A percentile compares a stretch with the other conserved stretches of the same genome.
These are phyloP conservation scores for Scedosporium boydii DNA, from an alignment of 2,329 filamentous ascomycete genomes.

Conservation along the genomic window DNA sequence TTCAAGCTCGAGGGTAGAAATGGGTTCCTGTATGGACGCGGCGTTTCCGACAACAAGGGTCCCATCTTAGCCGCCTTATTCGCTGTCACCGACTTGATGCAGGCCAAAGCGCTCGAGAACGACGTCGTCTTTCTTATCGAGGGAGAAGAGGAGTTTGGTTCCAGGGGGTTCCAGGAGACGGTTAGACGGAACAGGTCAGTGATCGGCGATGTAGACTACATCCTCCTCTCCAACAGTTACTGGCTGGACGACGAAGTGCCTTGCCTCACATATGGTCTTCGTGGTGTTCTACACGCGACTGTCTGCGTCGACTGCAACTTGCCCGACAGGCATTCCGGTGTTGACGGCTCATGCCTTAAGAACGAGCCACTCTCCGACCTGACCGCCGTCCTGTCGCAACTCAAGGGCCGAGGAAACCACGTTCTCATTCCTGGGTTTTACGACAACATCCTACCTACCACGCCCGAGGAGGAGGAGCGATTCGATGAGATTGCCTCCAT, in stretches of 20 bases:
- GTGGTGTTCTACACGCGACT: constrained; percentile 89
- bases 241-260: constrained; percentile 96
- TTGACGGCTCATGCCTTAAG: constrained; percentile 86
- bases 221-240: constrained; percentile 93
- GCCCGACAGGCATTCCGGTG: constrained; percentile 88
- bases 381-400: constrained; percentile 68
- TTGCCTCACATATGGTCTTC: constrained; percentile 86
- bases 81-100: constrained; percentile 79
- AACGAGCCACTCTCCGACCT: constrained; percentile 91
- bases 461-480: constrained; percentile 63
- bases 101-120: constrained; percentile 73
- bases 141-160: constrained; percentile 92
- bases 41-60: constrained; percentile 97
- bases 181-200: constrained; percentile 70
- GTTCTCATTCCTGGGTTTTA: constrained; percentile 86
- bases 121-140: constrained; percentile 94
- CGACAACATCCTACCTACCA: constrained; percentile 69
- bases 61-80: constrained; percentile 91
- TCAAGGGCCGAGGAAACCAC: constrained; percentile 72
- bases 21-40: constrained; percentile 88
- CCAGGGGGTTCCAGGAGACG: constrained; percentile 78
- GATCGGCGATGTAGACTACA: constrained; percentile 89
- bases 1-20: constrained; percentile 85
- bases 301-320: constrained; percentile 77
- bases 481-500: constrained; percentile 79